Evolutionary conservation across 495 filamentous ascomycete species (phyloP).

Genomic region (Aspergillus bertholletiae): DNA sequence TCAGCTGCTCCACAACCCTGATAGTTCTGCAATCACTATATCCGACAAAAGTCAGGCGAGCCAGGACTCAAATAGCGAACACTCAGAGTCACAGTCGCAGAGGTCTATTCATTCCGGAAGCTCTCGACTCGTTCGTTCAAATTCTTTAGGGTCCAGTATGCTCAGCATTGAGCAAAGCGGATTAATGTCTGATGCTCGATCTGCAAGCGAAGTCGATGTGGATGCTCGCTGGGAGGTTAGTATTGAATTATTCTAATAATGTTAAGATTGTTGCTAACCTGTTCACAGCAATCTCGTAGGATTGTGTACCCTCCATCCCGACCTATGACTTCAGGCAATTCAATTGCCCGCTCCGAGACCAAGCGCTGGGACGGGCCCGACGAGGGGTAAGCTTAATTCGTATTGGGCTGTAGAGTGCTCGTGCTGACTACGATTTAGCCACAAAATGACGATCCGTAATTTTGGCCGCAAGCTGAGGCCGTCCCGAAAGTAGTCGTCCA

Average conservation of each 20-base stretch:
- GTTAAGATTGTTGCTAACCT: slow-evolving; percentile 12
- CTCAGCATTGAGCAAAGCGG: slow-evolving; percentile 22
- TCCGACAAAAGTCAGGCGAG: slow-evolving; percentile 28
- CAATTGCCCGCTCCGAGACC: slow-evolving; percentile 23
- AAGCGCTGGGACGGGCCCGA: slow-evolving; percentile 30
- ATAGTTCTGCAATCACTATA: slow-evolving; percentile 34
- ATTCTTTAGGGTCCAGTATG: slow-evolving; percentile 36
- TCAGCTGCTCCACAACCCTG: slow-evolving; percentile 48
- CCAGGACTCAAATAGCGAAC: slow-evolving; percentile 40
- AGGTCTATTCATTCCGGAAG: slow-evolving; percentile 34
- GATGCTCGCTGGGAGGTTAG: slow-evolving; percentile 32
- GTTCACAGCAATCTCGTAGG: slow-evolving; percentile 34
- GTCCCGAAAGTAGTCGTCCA: slow-evolving; percentile 15
- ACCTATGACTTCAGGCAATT: slow-evolving; percentile 35
- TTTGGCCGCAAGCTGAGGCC: slow-evolving; percentile 40
- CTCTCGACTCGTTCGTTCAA: slow-evolving; percentile 37
- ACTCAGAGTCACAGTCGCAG: slow-evolving; percentile 35
- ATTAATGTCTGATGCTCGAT: slow-evolving; percentile 28
- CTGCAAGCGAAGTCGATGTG: slow-evolving; percentile 38
- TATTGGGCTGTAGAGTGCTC: background rate
- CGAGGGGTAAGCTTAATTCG: slow-evolving; percentile 32
- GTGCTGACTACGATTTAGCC: slow-evolving; percentile 14
- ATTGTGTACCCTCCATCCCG: slow-evolving; percentile 32
- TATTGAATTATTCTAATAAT: background rate
- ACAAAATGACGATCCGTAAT: slow-evolving; percentile 39